Percentiles rank a stretch among this genome's conserved stretches.
These are phyloP conservation scores for Tilletia indica DNA, from an alignment of 1,284 basidiomycete genomes.

Conservation along the genomic window DNA sequence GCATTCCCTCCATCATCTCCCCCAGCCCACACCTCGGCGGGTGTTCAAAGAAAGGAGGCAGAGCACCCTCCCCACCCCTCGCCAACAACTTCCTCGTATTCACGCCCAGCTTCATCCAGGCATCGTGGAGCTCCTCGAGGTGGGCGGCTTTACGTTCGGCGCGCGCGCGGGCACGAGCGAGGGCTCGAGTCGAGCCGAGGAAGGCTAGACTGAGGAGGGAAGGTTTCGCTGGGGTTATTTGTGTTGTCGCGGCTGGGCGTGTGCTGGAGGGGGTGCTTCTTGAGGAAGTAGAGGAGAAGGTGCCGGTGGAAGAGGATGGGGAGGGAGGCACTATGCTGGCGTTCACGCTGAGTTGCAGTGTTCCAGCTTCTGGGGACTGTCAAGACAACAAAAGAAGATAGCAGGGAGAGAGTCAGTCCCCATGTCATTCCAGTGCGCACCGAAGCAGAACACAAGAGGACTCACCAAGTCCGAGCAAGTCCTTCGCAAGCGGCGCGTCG, in stretches of 20 bases:
- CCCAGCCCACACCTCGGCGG: neutral
- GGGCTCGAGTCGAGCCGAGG: neutral
- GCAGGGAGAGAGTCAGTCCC: neutral
- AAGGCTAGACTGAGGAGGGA: neutral
- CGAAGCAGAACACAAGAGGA: neutral
- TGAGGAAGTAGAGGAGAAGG: neutral
- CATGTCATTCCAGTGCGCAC: too few relatives aligned
- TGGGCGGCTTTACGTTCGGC: conserved; percentile 4
- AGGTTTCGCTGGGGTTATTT: neutral
- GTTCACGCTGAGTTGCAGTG: conserved; percentile 5
- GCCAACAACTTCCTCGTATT: conserved; percentile 10
- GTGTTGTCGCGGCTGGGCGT: neutral
- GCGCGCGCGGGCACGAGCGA: neutral
- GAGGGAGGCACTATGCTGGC: neutral
- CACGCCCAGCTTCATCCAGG: neutral
- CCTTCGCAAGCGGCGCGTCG: neutral
- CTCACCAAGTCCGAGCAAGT: neutral
- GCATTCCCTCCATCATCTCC: neutral
- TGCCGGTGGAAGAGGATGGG: too few relatives aligned
- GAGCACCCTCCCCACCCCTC: neutral
- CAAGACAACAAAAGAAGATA: neutral
- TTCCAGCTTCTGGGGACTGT: neutral
- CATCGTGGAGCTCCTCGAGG: neutral
- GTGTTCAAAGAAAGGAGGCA: conserved; percentile 1
- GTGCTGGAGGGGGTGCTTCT: neutral